Evolutionary conservation across 2,329 filamentous ascomycete species (phyloP), one percentile per base, ranked within the genome.

Genomic region (Colletotrichum sp.): DNA sequence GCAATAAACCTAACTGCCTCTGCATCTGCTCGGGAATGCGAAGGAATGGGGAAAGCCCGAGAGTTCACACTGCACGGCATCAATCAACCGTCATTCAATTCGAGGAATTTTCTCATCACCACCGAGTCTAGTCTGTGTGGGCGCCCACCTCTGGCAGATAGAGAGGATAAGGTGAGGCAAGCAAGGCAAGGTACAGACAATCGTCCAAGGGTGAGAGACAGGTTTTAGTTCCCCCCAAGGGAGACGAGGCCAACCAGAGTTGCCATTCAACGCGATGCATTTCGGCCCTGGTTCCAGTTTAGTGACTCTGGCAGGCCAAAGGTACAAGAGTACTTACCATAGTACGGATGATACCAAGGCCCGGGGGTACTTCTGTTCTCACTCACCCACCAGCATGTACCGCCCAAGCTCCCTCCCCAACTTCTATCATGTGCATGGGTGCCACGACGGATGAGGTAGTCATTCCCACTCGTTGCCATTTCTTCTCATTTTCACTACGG

Each of bases 191-290:
- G 44, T 21, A 24, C 68, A 36, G 60, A 28, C 5, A 26, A 70
- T 63, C 30, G 34, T 24, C 21, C 49, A 49, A 57, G 75, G 39
- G 69, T 36, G 71, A 80, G 77, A 80, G 76, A 79, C 79, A 79
- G 80, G 80, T 82, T 82, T 81, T 80, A 79, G 78, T 82, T 81
- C 39, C 78, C 65, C 77, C 77, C 60, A 81, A 81, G 80, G 81
- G 80, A 80, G 75, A 77, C 78, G 72, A 79, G 78, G 26, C 73
- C 73, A 76, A 73, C 70, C 70, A 76, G 70, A 76, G 73, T 76
- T 76, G 73, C 44, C 63, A 57, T 57, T 34, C 26, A 36, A 26
- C 34, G 52, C 49, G 26, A 18, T 55, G 44, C 39, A 65, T 64
- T 59, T 64, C 59, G 57, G 73, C 15, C 6, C 57, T 64, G 64